A percentile compares a stretch with the other conserved stretches of the same genome.
Evolutionary conservation across 2,329 filamentous ascomycete species (phyloP).

Genomic region (Fusarium caatingaense): DNA sequence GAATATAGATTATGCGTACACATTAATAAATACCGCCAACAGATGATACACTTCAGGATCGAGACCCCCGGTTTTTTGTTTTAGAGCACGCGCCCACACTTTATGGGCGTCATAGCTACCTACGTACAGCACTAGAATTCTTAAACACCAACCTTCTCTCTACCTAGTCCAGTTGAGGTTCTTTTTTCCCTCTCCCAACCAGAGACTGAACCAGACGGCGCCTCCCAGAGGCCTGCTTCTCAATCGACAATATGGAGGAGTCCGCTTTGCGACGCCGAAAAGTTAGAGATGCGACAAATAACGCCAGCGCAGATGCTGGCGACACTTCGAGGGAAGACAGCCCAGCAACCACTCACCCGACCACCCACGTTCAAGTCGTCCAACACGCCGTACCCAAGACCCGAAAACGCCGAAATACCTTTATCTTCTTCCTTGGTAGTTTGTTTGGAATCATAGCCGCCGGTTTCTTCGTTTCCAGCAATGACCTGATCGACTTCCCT

Average conservation of each 20-base stretch:
- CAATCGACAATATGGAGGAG: conserved; percentile 47
- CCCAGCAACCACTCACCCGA: conserved; percentile 39
- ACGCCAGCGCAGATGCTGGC: conserved; percentile 34
- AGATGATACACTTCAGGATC: conserved; percentile 24
- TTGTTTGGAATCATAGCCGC: conserved; percentile 91
- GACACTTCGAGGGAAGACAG: conserved; percentile 45
- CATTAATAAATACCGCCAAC: conserved; percentile 10
- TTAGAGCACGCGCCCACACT: conserved; percentile 36
- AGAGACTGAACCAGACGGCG: conserved; percentile 25
- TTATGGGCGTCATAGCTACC: conserved; percentile 43
- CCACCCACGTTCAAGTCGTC: conserved; percentile 57
- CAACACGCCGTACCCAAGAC: conserved; percentile 59
- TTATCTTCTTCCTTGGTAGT: conserved; percentile 89
- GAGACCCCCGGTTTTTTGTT: conserved; percentile 37
- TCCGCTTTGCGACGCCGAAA: conserved; percentile 52
- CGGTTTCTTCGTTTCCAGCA: conserved; percentile 88
- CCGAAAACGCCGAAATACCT: conserved; percentile 79
- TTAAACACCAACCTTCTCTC: conserved; percentile 10
- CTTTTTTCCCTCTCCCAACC: conserved; percentile 1
- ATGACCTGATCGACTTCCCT: conserved; percentile 87
- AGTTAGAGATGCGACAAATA: conserved; percentile 29
- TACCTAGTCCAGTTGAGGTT: neutral
- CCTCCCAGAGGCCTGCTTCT: conserved; percentile 36
- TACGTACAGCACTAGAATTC: conserved; percentile 22
- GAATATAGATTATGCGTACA: neutral